These are phyloP conservation scores for Neurospora pannonica DNA, from an alignment of 495 filamentous ascomycete genomes.

Conservation along the genomic window DNA sequence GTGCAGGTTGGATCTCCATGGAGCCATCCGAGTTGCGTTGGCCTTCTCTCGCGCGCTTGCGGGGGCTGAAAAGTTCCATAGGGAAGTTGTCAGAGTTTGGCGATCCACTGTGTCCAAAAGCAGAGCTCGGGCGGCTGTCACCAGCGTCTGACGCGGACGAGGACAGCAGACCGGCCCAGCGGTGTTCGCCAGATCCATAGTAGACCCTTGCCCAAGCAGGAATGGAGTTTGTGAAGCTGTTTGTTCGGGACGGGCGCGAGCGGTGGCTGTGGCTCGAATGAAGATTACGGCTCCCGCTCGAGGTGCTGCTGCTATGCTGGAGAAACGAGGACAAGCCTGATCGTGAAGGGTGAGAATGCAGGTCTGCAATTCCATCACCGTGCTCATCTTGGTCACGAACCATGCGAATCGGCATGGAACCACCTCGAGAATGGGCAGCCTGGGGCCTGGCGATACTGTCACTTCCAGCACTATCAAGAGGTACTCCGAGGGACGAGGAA, in stretches of 20 bases:
- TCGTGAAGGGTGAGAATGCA: constrained; percentile 39
- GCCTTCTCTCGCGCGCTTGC: constrained; percentile 35
- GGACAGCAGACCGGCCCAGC: constrained; percentile 33
- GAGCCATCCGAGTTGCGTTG: constrained; percentile 16
- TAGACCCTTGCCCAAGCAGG: constrained; percentile 56
- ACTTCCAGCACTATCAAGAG: constrained; percentile 25
- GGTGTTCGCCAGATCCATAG: constrained; percentile 45
- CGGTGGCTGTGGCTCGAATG: constrained; percentile 32
- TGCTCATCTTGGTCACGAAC: constrained; percentile 45
- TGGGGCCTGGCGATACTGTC: constrained; percentile 33
- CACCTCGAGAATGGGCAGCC: constrained; percentile 24
- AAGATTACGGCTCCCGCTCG: constrained; percentile 31
- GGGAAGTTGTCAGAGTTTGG: constrained; percentile 39
- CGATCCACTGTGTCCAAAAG: constrained; percentile 24
- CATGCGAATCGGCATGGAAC: constrained; percentile 22
- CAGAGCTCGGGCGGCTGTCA: constrained; percentile 35
- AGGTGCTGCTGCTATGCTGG: constrained; percentile 27
- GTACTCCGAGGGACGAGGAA: constrained; percentile 37
- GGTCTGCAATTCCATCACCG: constrained; percentile 44
- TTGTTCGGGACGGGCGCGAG: constrained; percentile 26
- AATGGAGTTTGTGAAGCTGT: constrained; percentile 49
- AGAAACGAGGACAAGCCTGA: constrained; percentile 32
- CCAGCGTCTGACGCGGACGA: constrained; percentile 29
- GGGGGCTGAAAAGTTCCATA: constrained; percentile 41
- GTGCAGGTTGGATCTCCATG: constrained; percentile 24